A percentile compares a stretch with the other conserved stretches of the same genome.
Evolutionary conservation across 352 stramenopile genomes (phyloP).

Genomic region (Phytophthora pseudosyringae): DNA sequence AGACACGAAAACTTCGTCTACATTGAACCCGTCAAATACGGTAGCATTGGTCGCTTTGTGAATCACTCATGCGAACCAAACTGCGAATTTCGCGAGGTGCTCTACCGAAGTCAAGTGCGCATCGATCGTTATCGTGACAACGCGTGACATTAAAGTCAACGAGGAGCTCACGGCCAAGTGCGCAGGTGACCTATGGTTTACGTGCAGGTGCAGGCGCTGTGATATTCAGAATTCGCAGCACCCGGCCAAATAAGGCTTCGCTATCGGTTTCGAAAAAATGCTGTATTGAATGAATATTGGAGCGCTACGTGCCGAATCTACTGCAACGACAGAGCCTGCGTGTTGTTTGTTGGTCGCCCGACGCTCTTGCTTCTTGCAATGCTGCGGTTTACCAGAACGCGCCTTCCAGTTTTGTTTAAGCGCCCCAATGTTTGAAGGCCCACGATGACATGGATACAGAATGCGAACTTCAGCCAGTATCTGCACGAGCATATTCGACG

Average conservation of each 20-base stretch:
- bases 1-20: not conserved
- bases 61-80: not conserved
- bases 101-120: not conserved
- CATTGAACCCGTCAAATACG: not conserved
- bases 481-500: not conserved
- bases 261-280: no score
- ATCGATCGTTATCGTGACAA: not conserved
- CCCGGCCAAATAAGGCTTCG: no score
- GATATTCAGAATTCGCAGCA: no score
- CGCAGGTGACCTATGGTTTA: not conserved
- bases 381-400: not conserved
- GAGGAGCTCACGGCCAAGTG: not conserved
- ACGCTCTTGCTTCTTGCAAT: not conserved
- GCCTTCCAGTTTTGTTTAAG: not conserved
- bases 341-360: not conserved
- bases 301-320: no score
- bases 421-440: not conserved
- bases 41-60: not conserved
- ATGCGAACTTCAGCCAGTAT: not conserved
- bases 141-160: not conserved
- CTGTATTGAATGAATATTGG: no score
- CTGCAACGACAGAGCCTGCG: not conserved
- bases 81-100: not conserved
- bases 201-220: not conserved
- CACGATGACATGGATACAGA: not conserved